Evolutionary conservation across 495 filamentous ascomycete genomes (phyloP), one percentile per base, ranked within the genome.

Genomic region (Corynascus novoguineensis): DNA sequence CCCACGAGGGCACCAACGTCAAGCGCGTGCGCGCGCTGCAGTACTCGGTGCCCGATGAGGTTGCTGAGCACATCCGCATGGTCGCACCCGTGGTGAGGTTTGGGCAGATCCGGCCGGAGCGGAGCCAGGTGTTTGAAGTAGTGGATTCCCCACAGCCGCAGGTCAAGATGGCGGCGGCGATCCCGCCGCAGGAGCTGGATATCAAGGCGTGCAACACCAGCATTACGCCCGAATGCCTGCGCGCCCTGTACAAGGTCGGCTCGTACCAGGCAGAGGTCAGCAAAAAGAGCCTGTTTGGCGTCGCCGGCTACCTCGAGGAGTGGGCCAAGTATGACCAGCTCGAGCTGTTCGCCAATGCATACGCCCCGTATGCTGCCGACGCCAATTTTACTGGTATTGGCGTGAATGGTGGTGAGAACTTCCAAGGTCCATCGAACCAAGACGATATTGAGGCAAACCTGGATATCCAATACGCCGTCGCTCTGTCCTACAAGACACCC

Each of bases 401-500:
- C 5, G 78, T 88, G 53, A 80, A 82, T 50, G 82, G 81, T 10
- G 81, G 77, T 4, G 46, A 71, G 49, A 74, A 84, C 53, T 67
- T 78, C 60, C 83, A 86, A 56, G 68, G 69, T 58, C 71, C 78
- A 6, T 62, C 64, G 17, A 19, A 29, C 19, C 64, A 68, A 6
- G 60, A 73, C 21, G 62, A 64, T 27, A 77, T 77, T 32, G 88
- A 92, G 68, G 87, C 86, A 51, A 85, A 89, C 69, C 77, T 92
- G 7, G 88, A 92, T 59, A 71, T 86, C 31, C 83, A 91, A 68
- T 86, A 87, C 55, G 81, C 84, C 58, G 52, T 86, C 53, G 77
- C 78, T 28, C 58, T 88, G 40, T 15, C 28, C 0, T 46, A 46
- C 51, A 44, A 32, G 89, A 93, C 60, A 64, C 87, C 35, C 85